Base-by-base conservation (phyloP, 495 filamentous ascomycete species). In the Acidiella bohemica region DNA sequence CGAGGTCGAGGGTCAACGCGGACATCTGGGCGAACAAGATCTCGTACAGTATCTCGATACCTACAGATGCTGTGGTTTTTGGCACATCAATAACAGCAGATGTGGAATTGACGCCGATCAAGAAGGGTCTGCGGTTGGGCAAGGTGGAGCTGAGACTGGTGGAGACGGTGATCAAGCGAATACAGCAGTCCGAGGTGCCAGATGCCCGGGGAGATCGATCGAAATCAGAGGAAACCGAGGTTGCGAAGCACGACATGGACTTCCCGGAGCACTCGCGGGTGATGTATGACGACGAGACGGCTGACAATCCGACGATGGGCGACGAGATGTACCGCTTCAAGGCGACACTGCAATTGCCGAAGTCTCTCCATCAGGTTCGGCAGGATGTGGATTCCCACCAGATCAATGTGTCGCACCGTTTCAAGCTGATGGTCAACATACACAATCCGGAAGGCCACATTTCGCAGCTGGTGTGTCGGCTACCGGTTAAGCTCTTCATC, bases 21-120 rank as follows among this genome's bases (percentile, higher is more conserved):
- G 93, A 93, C 53, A 73, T 90, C 40, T 97, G 90, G 90, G 75
- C 81, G 9, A 82, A 87, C 60, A 97, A 97, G 65, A 72, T 95
- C 51, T 77, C 90, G 53, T 96, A 96, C 57, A 81, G 80, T 5
- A 80, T 97, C 42, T 76, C 78, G 44, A 78, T 87, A 6, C 87
- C 90, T 2, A 83, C 79, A 39, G 93, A 92, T 53, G 88, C 86
- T 0, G 78, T 90, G 41, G 78, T 93, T 7, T 94, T 93, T 49
- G 90, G 90, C 26, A 92, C 83, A 12, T 67, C 68, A 13, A 74
- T 95, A 30, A 73, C 75, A 10, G 63, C 93, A 20, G 76, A 88
- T 41, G 84, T 94, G 58, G 68, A 75, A 30, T 72, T 96, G 36
- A 75, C 81, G 5, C 84, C 88, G 2, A 62, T 95, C 3, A 63